Evolutionary conservation across 2,329 filamentous ascomycete genomes (phyloP), one percentile per base, ranked within the genome.

Genomic region (Cadophora luteo-olivacea): DNA sequence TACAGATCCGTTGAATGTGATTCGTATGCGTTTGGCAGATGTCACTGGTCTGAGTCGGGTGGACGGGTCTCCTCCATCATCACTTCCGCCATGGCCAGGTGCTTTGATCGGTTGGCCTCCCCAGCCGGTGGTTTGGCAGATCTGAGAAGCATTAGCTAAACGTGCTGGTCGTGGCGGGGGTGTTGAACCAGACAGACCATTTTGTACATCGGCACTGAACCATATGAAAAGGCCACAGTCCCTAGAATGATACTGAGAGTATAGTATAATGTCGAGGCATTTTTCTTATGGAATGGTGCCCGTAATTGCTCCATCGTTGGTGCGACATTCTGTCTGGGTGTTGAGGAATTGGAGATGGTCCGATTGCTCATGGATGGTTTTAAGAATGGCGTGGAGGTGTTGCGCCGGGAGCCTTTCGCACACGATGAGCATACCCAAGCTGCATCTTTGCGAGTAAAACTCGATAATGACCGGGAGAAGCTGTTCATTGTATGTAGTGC

Each of bases 1-100:
- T 1, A 97, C 94, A 33, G 93, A 97, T 60, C 94, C 92, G 78
- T 94, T 96, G 86, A 99, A 99, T 32, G 94, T 98, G 72, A 99
- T 95, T 69, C 93, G 92, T 76, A 99, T 91, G 65, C 96, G 92
- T 74, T 92, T 92, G 68, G 92, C 91, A 74, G 89, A 85, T 22
- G 89, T 92, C 49, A 97, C 90, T 19, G 96, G 96, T 58, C 89
- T 86, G 55, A 99, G 87, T 66, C 94, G 92, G 61, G 86, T 85
- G 45, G 94, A 88, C 32, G 92, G 87, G 79, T 97, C 92, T 66
- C 81, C 81, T 70, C 83, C 84, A 68, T 83, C 84, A 68, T 83
- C 84, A 68, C 85, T 81, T 61, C 81, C 80, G 60, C 84, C 84
- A 82, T 93, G 91, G 57, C 87, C 87, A 24, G 91, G 87, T 16